Percentiles rank a stretch among this genome's conserved stretches.
phyloP scores from a whole-genome alignment of 129 eudicot genomes.

The Tagetes erecta region DNA sequence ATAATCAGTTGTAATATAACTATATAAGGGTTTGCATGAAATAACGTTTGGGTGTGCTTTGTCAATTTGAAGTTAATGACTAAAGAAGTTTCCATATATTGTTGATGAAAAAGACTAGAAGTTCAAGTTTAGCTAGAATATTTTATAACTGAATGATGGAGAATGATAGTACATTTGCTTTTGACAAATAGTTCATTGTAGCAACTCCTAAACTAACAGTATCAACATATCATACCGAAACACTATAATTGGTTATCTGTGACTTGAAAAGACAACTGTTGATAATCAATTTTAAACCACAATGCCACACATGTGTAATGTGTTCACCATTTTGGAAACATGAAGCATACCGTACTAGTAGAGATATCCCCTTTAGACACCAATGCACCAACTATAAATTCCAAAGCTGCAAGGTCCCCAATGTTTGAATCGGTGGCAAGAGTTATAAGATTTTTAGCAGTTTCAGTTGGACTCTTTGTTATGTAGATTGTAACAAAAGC shows the following conservation, averaged over 20 bases:
- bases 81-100: not conserved
- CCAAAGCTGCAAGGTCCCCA: constrained; percentile 96
- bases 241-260: not conserved
- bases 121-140: not conserved
- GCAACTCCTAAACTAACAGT: not conserved
- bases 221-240: not conserved
- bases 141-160: not conserved
- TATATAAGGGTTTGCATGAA: not conserved
- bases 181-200: not conserved
- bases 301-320: not conserved
- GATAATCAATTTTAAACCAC: not conserved
- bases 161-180: not conserved
- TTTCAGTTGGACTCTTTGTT: constrained; percentile 68
- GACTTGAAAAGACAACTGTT: not conserved
- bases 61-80: not conserved
- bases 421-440: constrained; percentile 84
- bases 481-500: constrained; percentile 87
- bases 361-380: constrained; percentile 90
- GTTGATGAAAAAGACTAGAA: not conserved
- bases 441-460: constrained; percentile 80
- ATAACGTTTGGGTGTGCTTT: not conserved
- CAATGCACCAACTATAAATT: constrained; percentile 70
- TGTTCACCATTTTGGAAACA: not conserved
- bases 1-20: not conserved
- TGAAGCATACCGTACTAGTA: constrained; percentile 55